phyloP scores from a whole-genome alignment of 225 moss, liverwort and hornwort species.

The Neckera pumila region DNA sequence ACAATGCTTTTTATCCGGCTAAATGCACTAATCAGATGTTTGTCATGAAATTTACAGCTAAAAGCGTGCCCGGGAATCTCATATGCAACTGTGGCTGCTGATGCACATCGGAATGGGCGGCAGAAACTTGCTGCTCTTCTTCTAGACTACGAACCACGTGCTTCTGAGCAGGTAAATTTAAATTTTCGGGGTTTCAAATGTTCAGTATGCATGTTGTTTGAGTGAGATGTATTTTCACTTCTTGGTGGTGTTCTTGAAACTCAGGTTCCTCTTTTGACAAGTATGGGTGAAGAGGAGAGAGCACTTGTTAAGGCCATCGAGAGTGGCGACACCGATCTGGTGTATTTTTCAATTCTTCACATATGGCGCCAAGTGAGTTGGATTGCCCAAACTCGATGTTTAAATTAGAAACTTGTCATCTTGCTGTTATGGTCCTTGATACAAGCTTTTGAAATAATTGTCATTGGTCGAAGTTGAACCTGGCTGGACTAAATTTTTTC shows the following conservation, averaged over 20 bases:
- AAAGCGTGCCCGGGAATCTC: slow-evolving; percentile 72
- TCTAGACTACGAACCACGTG: slow-evolving; percentile 90
- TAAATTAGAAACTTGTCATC: not conserved
- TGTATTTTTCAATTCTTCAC: slow-evolving; percentile 91
- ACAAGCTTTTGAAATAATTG: not conserved
- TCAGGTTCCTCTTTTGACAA: slow-evolving; percentile 91
- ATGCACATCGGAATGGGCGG: slow-evolving; percentile 86
- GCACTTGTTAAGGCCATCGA: slow-evolving; percentile 94
- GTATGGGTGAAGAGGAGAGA: slow-evolving; percentile 98
- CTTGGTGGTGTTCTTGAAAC: not conserved
- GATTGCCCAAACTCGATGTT: not conserved
- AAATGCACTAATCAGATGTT: not conserved
- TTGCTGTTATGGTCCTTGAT: not conserved
- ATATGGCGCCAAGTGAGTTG: slow-evolving; percentile 89
- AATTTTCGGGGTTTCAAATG: not conserved
- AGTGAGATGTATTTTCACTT: not conserved
- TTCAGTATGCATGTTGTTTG: not conserved
- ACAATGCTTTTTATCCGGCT: not conserved
- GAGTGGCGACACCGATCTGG: slow-evolving; percentile 94
- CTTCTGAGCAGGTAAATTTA: slow-evolving; percentile 75
- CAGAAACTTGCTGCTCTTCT: slow-evolving; percentile 95
- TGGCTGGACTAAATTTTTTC: not conserved
- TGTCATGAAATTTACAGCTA: slow-evolving; percentile 34
- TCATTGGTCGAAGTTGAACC: not conserved
- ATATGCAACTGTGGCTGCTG: slow-evolving; percentile 92